Base-by-base conservation (phyloP, 495 filamentous ascomycete genomes). In the Neurospora pannonica region DNA sequence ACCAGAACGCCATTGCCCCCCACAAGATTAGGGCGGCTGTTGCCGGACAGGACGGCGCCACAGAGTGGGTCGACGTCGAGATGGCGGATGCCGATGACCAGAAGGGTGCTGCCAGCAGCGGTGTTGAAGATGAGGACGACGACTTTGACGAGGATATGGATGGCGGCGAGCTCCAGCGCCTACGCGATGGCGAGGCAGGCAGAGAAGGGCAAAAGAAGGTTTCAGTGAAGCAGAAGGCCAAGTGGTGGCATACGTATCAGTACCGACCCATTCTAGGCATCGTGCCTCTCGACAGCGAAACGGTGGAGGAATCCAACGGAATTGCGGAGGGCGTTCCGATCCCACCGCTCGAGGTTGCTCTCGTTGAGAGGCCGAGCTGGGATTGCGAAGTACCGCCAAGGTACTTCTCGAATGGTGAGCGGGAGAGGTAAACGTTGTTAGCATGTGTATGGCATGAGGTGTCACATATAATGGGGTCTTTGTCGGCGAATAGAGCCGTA, bases 181-280 rank as follows among this genome's bases (percentile, higher is more conserved):
- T 83, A 70, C 77, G 83, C 73, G 80, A 81, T 19, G 77, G 69
- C 17, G 76, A 81, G 34, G 42, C 42, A n/a, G 75, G 73, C 38
- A 79, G 79, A 42, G 38, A 69, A 1, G 46, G 67, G 9, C 78
- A 77, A 69, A 75, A 71, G 70, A 76, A 75, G 40, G 74, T 40
- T 13, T 69, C 54, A 62, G 72, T 71, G 34, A 80, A 77, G 74
- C 80, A 78, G 74, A 73, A 77, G 72, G 76, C 81, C 38, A 82
- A 85, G 28, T 91, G 87, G 77, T 98, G 94, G 94, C 88, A 88
- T 76, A 95, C 94, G 10, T 93, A 92, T 82, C 95, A 96, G 79
- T 99, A 97, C 80, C 86, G 94, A 73, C 92, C 94, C 10, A 94
- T 99, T 74, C 82, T 99, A 76, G 96, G 95, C 5, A 92, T 98